phyloP scores from a whole-genome alignment of 352 stramenopile species.

The Globisporangium iwayamae region DNA sequence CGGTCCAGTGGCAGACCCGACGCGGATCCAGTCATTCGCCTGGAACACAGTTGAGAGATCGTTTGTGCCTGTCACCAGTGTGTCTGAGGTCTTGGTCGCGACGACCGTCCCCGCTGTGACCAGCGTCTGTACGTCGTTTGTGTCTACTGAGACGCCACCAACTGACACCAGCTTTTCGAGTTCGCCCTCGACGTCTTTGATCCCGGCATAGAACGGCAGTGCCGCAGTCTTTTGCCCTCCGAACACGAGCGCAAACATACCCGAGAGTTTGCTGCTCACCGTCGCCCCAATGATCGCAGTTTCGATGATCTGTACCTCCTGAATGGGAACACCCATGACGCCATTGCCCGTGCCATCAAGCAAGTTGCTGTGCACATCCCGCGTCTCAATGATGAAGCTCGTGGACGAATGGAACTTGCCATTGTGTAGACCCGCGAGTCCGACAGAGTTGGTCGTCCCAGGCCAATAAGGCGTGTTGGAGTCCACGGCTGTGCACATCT shows the following conservation, averaged over 20 bases:
- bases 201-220: conserved; percentile 68
- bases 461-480: conserved; percentile 53
- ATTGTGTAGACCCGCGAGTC: conserved; percentile 53
- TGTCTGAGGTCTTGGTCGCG: conserved; percentile 78
- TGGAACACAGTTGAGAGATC: conserved; percentile 67
- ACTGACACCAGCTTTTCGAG: conserved; percentile 82
- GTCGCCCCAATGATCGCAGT: conserved; percentile 40
- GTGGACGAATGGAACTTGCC: conserved; percentile 64
- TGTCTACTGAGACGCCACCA: conserved; percentile 85
- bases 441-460: conserved; percentile 51
- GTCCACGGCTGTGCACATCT: conserved; percentile 67
- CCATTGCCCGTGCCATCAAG: conserved; percentile 80
- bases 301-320: conserved; percentile 93
- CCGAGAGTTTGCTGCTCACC: conserved; percentile 38
- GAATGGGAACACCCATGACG: conserved; percentile 40
- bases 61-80: conserved; percentile 42
- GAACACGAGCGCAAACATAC: conserved; percentile 78
- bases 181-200: conserved; percentile 69
- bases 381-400: conserved; percentile 91
- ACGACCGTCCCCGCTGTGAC: conserved; percentile 50
- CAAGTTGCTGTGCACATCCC: conserved; percentile 89
- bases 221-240: conserved; percentile 50
- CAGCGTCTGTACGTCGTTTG: conserved; percentile 78
- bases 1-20: conserved; percentile 68
- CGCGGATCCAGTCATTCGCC: conserved; percentile 91